phyloP scores from a whole-genome alignment of 495 filamentous ascomycete genomes.

The Cenococcum geophilum region DNA sequence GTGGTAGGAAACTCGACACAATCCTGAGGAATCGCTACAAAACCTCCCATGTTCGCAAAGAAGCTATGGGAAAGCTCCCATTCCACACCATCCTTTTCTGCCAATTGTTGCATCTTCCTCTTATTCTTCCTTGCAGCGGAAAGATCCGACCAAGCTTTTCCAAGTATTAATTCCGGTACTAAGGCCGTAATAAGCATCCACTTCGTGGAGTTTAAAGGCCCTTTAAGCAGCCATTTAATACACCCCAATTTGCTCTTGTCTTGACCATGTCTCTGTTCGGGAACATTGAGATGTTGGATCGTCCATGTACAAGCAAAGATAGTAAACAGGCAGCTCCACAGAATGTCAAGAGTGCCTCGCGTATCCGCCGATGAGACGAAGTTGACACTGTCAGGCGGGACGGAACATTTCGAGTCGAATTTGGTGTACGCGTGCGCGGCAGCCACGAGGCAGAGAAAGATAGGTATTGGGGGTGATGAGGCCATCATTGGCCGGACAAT shows the following conservation, averaged over 20 bases:
- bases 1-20: background rate
- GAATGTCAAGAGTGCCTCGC: background rate
- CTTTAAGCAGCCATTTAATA: too few species aligned
- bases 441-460: too few species aligned
- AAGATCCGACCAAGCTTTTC: background rate
- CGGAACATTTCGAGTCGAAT: too few species aligned
- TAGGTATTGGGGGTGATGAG: too few species aligned
- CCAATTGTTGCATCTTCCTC: background rate
- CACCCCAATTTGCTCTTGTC: too few species aligned
- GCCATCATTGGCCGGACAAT: too few species aligned
- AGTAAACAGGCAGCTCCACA: conserved; percentile 14
- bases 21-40: background rate
- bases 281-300: conserved; percentile 12
- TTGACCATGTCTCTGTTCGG: background rate
- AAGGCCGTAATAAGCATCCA: background rate
- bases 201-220: too few species aligned
- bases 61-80: background rate
- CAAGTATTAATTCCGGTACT: background rate
- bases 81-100: background rate
- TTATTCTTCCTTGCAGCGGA: background rate
- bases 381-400: background rate
- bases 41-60: background rate
- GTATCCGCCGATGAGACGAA: background rate
- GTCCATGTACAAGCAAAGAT: conserved; percentile 14
- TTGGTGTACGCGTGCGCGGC: too few species aligned